Conservation (phyloP, 1,284 basidiomycete species). For the Ustilago vetiveriae region DNA sequence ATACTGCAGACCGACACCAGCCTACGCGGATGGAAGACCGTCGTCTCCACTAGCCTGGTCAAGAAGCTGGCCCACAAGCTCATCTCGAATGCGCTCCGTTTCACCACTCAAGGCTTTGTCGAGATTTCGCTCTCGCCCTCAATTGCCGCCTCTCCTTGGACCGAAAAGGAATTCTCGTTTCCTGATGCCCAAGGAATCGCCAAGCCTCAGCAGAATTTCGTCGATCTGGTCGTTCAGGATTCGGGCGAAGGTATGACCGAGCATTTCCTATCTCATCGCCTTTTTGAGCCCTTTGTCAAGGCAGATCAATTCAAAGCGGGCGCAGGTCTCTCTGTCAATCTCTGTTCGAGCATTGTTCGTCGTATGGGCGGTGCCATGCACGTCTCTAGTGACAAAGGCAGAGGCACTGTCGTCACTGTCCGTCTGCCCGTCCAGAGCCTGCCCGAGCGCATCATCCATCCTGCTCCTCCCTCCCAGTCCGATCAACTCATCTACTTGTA, state of each 20-base stretch:
- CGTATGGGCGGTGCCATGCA: conserved; percentile 51
- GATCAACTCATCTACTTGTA: conserved; percentile 51
- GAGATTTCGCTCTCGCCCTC: conserved; percentile 44
- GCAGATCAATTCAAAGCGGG: conserved; percentile 48
- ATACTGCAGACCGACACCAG: conserved; percentile 49
- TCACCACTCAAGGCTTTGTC: conserved; percentile 51
- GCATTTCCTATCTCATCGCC: conserved; percentile 42
- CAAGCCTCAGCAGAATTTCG: conserved; percentile 9
- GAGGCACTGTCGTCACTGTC: conserved; percentile 51
- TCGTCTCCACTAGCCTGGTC: conserved; percentile 28
- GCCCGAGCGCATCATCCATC: conserved; percentile 13
- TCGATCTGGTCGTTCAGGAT: conserved; percentile 49
- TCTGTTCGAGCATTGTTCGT: conserved; percentile 42
- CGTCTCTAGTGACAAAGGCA: conserved; percentile 44
- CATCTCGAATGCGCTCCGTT: conserved; percentile 51
- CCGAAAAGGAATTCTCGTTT: conserved; percentile 10
- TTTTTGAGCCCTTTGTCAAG: conserved; percentile 54
- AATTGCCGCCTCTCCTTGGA: conserved; percentile 6
- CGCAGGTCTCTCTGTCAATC: conserved; percentile 38
- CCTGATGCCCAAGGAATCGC: not conserved
- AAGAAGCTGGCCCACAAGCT: conserved; percentile 45
- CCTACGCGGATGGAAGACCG: conserved; percentile 42
- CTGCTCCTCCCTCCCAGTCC: conserved; percentile 17
- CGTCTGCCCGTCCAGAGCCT: conserved; percentile 40
- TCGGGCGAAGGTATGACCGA: conserved; percentile 55